Conservation (phyloP, 192 early-diverging fungal genomes). For the Coemansia sp. region DNA sequence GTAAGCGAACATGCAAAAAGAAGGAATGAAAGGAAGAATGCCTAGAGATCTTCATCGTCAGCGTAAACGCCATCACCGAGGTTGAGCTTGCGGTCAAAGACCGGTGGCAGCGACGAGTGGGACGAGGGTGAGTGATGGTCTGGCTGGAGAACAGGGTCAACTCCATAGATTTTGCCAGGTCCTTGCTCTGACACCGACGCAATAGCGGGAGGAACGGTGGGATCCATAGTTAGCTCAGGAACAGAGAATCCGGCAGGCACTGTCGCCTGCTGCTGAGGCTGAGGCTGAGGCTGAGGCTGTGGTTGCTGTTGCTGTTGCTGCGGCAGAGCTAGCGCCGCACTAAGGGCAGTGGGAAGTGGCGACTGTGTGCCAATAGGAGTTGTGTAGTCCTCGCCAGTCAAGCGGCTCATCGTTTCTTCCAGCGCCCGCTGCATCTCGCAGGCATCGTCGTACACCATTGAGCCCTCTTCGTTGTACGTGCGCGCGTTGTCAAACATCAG, state of each 20-base stretch:
- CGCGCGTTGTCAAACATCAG: conserved; percentile 91
- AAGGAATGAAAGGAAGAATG: background rate
- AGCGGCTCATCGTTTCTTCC: conserved; percentile 22
- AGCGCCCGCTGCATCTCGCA: conserved; percentile 55
- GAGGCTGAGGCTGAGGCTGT: too few relatives aligned
- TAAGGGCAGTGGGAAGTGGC: conserved; percentile 15
- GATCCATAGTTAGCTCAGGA: background rate
- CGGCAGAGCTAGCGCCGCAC: conserved; percentile 12
- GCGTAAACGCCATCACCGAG: background rate
- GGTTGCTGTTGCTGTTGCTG: conserved; percentile 5
- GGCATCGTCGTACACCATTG: conserved; percentile 90
- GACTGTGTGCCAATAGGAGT: conserved; percentile 24
- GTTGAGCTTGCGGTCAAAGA: background rate
- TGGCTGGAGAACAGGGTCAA: too few relatives aligned
- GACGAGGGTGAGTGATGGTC: background rate
- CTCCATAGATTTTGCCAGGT: too few relatives aligned
- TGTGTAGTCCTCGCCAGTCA: conserved; percentile 26
- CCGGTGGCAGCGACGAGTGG: background rate
- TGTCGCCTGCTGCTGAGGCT: background rate
- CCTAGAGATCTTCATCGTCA: background rate
- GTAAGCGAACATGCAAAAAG: background rate
- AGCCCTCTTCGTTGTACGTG: conserved; percentile 88
- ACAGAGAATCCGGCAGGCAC: background rate
- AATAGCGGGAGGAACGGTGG: background rate
- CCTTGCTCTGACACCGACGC: background rate